These are phyloP conservation scores for Edaphochlamys debaryana DNA, from an alignment of 139 green algal species.

Conservation along the genomic window DNA sequence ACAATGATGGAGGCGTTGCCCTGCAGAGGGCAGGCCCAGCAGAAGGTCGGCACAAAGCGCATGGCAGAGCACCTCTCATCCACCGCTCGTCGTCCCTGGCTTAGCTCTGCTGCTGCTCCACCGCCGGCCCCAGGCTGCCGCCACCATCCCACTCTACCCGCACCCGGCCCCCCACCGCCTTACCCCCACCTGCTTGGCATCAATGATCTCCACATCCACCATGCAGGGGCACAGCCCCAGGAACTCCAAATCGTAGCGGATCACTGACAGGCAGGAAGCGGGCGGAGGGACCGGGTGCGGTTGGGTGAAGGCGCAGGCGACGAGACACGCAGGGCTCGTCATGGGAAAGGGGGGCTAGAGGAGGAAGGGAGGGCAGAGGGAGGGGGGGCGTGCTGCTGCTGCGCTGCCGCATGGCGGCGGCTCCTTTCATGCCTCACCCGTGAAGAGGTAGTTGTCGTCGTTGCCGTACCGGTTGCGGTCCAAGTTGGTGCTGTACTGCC, in stretches of 20 bases:
- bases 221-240: conserved; percentile 91
- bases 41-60: too few relatives aligned
- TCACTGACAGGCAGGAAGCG: conserved; percentile 63
- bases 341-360: not conserved
- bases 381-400: too few relatives aligned
- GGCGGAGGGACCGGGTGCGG: not conserved
- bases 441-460: conserved; percentile 97
- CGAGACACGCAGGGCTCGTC: too few relatives aligned
- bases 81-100: too few relatives aligned
- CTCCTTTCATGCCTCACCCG: conserved; percentile 68
- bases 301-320: not conserved
- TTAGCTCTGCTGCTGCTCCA: too few relatives aligned
- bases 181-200: conserved; percentile 71
- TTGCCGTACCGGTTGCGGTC: conserved; percentile 96
- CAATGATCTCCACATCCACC: conserved; percentile 96
- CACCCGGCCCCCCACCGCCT: too few relatives aligned
- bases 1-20: conserved; percentile 79
- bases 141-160: too few relatives aligned
- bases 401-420: not conserved
- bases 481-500: conserved; percentile 95
- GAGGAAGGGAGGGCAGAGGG: too few relatives aligned
- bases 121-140: too few relatives aligned
- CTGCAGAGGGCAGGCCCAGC: too few relatives aligned
- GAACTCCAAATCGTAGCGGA: conserved; percentile 90
- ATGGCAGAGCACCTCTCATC: too few relatives aligned